Evolutionary conservation across 768 basidiomycete genomes (phyloP).

Genomic region (Termitomyces sp.): DNA sequence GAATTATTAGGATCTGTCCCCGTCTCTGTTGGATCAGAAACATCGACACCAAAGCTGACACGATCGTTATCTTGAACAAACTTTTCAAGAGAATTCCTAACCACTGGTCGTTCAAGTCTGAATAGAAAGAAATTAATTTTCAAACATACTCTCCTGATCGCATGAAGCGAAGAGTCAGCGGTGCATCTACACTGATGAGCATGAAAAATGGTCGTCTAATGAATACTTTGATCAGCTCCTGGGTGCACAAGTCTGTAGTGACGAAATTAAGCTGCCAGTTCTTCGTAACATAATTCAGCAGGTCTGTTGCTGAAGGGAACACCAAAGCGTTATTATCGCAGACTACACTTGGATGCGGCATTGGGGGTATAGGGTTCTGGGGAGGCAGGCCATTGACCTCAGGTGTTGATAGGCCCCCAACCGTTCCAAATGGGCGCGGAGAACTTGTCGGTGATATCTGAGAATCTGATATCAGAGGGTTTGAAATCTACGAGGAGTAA

Average conservation of each 20-base stretch:
- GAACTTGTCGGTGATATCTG: not conserved
- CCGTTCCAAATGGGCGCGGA: not conserved
- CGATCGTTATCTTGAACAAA: slow-evolving; percentile 74
- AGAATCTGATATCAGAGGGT: not conserved
- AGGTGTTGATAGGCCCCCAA: not conserved
- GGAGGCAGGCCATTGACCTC: not conserved
- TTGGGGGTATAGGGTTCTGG: slow-evolving; percentile 6
- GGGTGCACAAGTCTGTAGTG: slow-evolving; percentile 61
- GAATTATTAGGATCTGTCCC: slow-evolving; percentile 16
- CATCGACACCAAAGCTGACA: slow-evolving; percentile 48
- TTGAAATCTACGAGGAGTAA: not conserved
- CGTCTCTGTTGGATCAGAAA: slow-evolving; percentile 9
- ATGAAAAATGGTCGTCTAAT: slow-evolving; percentile 87
- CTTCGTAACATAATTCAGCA: slow-evolving; percentile 73
- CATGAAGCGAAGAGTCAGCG: slow-evolving; percentile 60
- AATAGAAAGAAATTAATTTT: not conserved
- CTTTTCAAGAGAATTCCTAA: slow-evolving; percentile 47
- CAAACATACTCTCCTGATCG: slow-evolving; percentile 46
- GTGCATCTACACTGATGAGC: slow-evolving; percentile 79
- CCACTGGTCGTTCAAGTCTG: not conserved
- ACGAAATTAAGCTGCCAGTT: slow-evolving; percentile 82
- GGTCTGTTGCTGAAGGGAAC: slow-evolving; percentile 41
- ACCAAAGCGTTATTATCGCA: slow-evolving; percentile 16
- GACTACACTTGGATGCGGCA: not conserved
- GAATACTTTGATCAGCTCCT: slow-evolving; percentile 58